Conservation (phyloP, 2,329 filamentous ascomycete genomes). For the Leptographium flavum region DNA sequence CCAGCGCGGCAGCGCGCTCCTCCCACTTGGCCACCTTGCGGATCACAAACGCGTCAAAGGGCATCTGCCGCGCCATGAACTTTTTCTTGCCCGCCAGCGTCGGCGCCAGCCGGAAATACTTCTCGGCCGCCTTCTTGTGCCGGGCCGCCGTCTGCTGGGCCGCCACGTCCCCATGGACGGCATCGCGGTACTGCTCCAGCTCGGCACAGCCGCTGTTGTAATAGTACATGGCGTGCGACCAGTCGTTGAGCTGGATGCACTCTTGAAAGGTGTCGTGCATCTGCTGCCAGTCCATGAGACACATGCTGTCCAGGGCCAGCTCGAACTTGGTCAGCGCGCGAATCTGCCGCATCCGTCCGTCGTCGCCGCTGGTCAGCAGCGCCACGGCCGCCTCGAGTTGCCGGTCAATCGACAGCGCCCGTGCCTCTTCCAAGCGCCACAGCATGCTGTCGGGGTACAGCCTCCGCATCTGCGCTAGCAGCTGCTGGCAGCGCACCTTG, state of each 20-base stretch:
- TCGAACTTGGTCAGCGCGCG: slow-evolving; percentile 79
- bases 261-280: slow-evolving; percentile 62
- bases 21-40: slow-evolving; percentile 87
- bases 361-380: slow-evolving; percentile 42
- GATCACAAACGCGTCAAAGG: slow-evolving; percentile 74
- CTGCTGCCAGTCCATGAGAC: slow-evolving; percentile 58
- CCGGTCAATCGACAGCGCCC: slow-evolving; percentile 54
- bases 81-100: slow-evolving; percentile 69
- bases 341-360: slow-evolving; percentile 74
- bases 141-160: slow-evolving; percentile 24
- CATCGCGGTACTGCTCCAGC: slow-evolving; percentile 65
- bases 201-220: slow-evolving; percentile 72
- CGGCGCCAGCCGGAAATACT: slow-evolving; percentile 58
- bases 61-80: slow-evolving; percentile 79
- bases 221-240: slow-evolving; percentile 81
- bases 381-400: slow-evolving; percentile 53
- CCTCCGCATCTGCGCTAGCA: slow-evolving; percentile 60
- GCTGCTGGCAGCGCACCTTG: slow-evolving; percentile 44
- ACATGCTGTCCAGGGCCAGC: slow-evolving; percentile 64
- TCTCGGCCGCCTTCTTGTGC: slow-evolving; percentile 51
- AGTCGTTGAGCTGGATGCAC: slow-evolving; percentile 72
- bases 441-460: slow-evolving; percentile 71
- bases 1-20: slow-evolving; percentile 51
- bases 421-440: slow-evolving; percentile 80
- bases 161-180: slow-evolving; percentile 23